These are phyloP conservation scores for Phaeophleospora eucalypticola DNA, from an alignment of 2,329 filamentous ascomycete species.

Conservation along the genomic window DNA sequence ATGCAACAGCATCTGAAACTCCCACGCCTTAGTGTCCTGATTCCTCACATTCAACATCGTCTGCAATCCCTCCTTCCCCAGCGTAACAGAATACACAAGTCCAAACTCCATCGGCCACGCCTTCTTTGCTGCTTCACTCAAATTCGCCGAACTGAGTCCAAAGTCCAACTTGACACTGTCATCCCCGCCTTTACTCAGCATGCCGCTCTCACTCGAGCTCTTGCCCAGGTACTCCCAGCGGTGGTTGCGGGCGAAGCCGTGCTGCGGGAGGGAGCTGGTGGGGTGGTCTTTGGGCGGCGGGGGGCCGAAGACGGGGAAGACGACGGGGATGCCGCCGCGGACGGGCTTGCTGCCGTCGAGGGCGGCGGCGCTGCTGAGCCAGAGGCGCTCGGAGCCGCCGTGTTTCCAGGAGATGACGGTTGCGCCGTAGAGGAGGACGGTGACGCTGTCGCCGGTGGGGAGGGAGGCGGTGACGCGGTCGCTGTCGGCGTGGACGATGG, in stretches of 20 bases:
- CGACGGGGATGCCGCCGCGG: constrained; percentile 86
- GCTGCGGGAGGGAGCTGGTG: constrained; percentile 79
- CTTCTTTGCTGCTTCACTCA: constrained; percentile 63
- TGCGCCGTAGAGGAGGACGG: constrained; percentile 84
- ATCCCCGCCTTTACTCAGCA: constrained; percentile 46
- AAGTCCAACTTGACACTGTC: constrained; percentile 90
- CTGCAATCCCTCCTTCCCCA: constrained; percentile 68
- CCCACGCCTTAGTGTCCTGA: constrained; percentile 74
- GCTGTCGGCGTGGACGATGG: constrained; percentile 69
- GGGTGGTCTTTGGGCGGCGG: constrained; percentile 65
- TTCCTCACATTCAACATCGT: constrained; percentile 87
- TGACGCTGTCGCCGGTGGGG: constrained; percentile 79
- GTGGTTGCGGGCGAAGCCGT: constrained; percentile 87
- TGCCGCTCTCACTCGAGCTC: constrained; percentile 61
- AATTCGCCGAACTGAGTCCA: constrained; percentile 70
- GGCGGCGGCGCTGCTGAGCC: constrained; percentile 49
- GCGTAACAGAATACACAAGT: constrained; percentile 86
- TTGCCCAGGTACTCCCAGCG: constrained; percentile 94
- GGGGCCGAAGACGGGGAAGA: constrained; percentile 86
- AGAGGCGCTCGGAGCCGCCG: constrained; percentile 47
- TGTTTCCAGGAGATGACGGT: constrained; percentile 94
- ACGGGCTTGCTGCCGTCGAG: constrained; percentile 87
- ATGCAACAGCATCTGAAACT: constrained; percentile 88
- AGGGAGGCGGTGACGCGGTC: constrained; percentile 72
- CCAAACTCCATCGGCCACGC: constrained; percentile 86